Percentiles rank a stretch among this genome's conserved stretches.
phyloP scores from a whole-genome alignment of 345 rosid genomes.

The Ceriops decandra region DNA sequence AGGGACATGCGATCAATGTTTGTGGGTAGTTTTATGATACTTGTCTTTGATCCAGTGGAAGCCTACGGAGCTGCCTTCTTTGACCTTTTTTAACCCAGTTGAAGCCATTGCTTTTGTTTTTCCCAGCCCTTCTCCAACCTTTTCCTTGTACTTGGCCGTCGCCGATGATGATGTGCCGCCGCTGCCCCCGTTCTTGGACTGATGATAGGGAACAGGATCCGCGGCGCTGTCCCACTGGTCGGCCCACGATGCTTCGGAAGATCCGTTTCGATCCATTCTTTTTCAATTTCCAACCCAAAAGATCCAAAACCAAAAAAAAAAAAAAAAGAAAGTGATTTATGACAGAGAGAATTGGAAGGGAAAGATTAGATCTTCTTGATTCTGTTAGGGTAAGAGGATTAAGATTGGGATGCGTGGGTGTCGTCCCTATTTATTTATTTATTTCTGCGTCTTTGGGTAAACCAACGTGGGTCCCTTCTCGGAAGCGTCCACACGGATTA shows the following conservation, averaged over 20 bases:
- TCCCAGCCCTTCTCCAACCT: constrained; percentile 41
- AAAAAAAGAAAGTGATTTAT: too few relatives aligned
- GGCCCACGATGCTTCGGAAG: constrained; percentile 65
- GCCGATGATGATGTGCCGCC: constrained; percentile 3
- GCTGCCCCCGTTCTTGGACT: constrained; percentile 11
- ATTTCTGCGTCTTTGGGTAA: too few relatives aligned
- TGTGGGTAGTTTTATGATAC: constrained; percentile 37
- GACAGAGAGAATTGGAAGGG: too few relatives aligned
- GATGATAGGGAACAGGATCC: constrained; percentile 11
- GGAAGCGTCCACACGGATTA: too few relatives aligned
- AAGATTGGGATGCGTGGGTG: too few relatives aligned
- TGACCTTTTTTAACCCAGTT: constrained; percentile 41
- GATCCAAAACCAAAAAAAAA: too few relatives aligned
- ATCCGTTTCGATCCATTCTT: constrained; percentile 32
- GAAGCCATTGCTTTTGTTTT: constrained; percentile 43
- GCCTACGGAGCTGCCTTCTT: constrained; percentile 38
- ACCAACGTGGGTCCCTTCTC: too few relatives aligned
- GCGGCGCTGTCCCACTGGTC: constrained; percentile 71
- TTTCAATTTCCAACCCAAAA: background rate
- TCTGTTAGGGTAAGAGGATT: too few relatives aligned
- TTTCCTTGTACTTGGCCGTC: constrained; percentile 61
- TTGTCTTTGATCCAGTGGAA: constrained; percentile 45
- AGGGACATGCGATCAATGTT: background rate
- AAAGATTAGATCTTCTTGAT: background rate
- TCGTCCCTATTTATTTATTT: too few relatives aligned